Percentiles rank a stretch among this genome's conserved stretches.
These are phyloP conservation scores for Phytopythium sindhum DNA, from an alignment of 352 stramenopile species.

Conservation along the genomic window DNA sequence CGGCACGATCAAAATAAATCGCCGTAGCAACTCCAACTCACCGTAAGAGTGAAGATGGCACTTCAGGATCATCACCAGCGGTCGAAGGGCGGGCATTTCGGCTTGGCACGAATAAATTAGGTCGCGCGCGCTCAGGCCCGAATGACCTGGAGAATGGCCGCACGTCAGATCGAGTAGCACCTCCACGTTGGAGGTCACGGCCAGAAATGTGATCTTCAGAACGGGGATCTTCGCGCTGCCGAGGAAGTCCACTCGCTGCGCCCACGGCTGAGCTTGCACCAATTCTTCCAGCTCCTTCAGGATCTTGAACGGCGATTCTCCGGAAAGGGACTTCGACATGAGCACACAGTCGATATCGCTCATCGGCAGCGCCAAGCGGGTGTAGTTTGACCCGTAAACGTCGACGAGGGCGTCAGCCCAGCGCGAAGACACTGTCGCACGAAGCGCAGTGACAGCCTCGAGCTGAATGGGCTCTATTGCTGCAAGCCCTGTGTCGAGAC, in stretches of 20 bases:
- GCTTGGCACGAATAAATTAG: slow-evolving; percentile 90
- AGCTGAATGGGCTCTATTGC: slow-evolving; percentile 41
- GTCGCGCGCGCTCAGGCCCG: slow-evolving; percentile 89
- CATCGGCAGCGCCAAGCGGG: slow-evolving; percentile 90
- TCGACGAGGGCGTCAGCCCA: slow-evolving; percentile 92
- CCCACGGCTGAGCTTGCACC: slow-evolving; percentile 76
- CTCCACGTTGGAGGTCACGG: slow-evolving; percentile 29
- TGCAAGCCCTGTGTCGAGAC: slow-evolving; percentile 39
- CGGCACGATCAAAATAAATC: not conserved
- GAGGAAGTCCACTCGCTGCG: slow-evolving; percentile 91
- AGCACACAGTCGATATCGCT: slow-evolving; percentile 97
- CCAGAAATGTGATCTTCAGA: slow-evolving; percentile 88
- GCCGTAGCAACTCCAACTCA: slow-evolving; percentile 15
- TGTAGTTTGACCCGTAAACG: slow-evolving; percentile 96
- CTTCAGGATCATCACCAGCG: slow-evolving; percentile 95
- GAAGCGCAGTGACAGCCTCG: slow-evolving; percentile 42
- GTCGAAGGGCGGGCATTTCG: slow-evolving; percentile 91
- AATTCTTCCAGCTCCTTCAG: slow-evolving; percentile 88
- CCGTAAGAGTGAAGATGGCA: slow-evolving; percentile 57
- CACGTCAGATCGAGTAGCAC: slow-evolving; percentile 94
- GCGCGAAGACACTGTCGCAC: slow-evolving; percentile 41
- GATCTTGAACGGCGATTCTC: slow-evolving; percentile 78
- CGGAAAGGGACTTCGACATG: slow-evolving; percentile 73
- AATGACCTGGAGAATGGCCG: slow-evolving; percentile 91
- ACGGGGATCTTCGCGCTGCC: slow-evolving; percentile 94